Conservation (phyloP, 177 flowering plant species). For the Vitis hybrid region DNA sequence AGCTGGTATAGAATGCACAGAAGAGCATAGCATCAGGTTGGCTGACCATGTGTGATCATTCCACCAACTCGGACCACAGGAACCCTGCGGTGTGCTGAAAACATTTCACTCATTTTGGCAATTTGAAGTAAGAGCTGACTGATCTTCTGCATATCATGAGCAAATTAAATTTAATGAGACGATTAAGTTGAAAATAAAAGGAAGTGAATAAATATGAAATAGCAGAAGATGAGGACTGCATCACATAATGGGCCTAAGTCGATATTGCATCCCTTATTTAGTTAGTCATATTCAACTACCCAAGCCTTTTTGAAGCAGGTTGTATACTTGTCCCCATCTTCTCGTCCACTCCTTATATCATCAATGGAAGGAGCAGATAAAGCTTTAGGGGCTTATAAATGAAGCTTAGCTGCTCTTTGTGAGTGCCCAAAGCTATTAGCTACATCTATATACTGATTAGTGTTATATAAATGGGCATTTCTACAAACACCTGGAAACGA, state of each 20-base stretch:
- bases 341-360: too few species aligned
- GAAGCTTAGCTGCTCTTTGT: neutral
- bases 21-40: too few species aligned
- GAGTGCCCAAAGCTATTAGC: neutral
- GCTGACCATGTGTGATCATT: neutral
- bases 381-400: neutral
- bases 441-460: neutral
- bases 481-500: constrained; percentile 1
- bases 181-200: neutral
- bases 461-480: neutral
- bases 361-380: neutral
- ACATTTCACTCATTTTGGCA: constrained; percentile 38
- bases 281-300: too few species aligned
- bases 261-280: too few species aligned
- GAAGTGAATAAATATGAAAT: neutral
- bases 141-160: constrained; percentile 33
- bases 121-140: constrained; percentile 36
- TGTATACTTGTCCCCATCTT: too few species aligned
- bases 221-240: neutral
- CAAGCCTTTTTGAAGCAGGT: too few species aligned
- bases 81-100: constrained; percentile 33
- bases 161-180: neutral
- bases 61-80: constrained; percentile 32
- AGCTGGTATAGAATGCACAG: too few species aligned
- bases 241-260: too few species aligned